Evolutionary conservation across 805 yeast species (phyloP).

Genomic region (Candida ascalaphidarum): DNA sequence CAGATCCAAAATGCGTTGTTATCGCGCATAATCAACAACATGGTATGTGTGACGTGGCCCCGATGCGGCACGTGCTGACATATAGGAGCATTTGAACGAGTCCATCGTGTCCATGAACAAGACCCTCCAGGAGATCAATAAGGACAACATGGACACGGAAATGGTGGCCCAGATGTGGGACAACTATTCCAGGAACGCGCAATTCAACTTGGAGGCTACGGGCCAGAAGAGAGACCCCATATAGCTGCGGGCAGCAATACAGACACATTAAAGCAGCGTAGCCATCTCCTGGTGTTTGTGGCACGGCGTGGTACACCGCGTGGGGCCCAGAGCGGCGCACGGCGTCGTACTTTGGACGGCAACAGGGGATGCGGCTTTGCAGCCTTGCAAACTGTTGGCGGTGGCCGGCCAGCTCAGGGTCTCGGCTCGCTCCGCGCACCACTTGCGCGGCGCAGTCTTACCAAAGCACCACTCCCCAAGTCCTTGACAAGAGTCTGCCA

Average conservation of each 20-base stretch:
- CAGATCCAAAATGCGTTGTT: constrained; percentile 69
- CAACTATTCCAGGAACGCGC: constrained; percentile 61
- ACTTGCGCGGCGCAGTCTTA: too few species aligned
- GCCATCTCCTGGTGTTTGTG: too few species aligned
- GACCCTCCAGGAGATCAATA: constrained; percentile 51
- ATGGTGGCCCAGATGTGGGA: constrained; percentile 74
- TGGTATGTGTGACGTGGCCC: constrained; percentile 40
- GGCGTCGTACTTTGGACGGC: too few species aligned
- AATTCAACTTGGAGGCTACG: constrained; percentile 61
- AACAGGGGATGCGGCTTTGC: too few species aligned
- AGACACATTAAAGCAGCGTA: too few species aligned
- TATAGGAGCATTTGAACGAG: constrained; percentile 60
- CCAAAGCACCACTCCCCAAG: too few species aligned
- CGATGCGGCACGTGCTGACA: constrained; percentile 4
- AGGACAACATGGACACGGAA: constrained; percentile 61
- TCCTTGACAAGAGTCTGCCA: too few species aligned
- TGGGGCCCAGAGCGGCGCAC: too few species aligned
- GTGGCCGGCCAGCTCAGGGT: too few species aligned
- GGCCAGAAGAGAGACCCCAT: constrained; percentile 50
- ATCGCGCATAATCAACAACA: constrained; percentile 67
- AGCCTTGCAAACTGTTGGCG: too few species aligned
- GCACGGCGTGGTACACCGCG: too few species aligned
- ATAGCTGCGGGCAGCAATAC: constrained; percentile 1
- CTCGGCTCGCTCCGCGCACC: too few species aligned
- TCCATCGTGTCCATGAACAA: constrained; percentile 59